Base-by-base conservation (phyloP, 257 asterid genomes). In the Nicotiana obtusifolia region DNA sequence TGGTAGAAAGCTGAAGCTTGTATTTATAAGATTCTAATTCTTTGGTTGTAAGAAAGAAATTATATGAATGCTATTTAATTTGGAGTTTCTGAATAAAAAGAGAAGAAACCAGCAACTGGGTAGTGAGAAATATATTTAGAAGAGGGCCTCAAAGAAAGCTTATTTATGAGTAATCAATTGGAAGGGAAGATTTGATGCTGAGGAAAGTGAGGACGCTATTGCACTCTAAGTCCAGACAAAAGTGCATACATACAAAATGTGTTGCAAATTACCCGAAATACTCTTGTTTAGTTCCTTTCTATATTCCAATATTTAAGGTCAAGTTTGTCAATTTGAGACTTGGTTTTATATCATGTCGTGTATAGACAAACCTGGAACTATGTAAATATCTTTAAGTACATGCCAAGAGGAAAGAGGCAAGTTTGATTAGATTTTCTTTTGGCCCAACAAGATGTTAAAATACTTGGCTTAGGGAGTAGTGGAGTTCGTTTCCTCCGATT, bases 161-260 rank as follows among this genome's bases (percentile, higher is more conserved):
- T 69, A 69, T 37, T 69, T 41, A 69, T 41, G 78, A 69, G 54
- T 41, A 7, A 69, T 41, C 19, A 69, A 69, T 69, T 41, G 59
- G 57, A 71, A 69, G 31, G 19, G 5, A 71, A 71, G 78, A 47
- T 73, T 73, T 73, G 57, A 7, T 22, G 61, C 60, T 47, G 24
- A 73, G 78, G 60, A 71, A 71, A 71, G 35, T 71, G 78, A 47
- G 79, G 79, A 22, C 11, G 22, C 14, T 22, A 73, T 73, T 73
- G 60, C 61, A 47, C 61, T 56, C 20, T 47, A 47, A 47, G 15
- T 24, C 61, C 79, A 73, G 37, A 73, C 79, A 73, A 73, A 73
- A 24, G n/a, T 6, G 17, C 11, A 33, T 22, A 71, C 60, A 20
- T 44, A 44, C 61, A 47, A 73, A 33, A 73, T 73, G 31, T 24